Base-by-base conservation (phyloP, 2,329 filamentous ascomycete species). In the Knoxdaviesia capensis region DNA sequence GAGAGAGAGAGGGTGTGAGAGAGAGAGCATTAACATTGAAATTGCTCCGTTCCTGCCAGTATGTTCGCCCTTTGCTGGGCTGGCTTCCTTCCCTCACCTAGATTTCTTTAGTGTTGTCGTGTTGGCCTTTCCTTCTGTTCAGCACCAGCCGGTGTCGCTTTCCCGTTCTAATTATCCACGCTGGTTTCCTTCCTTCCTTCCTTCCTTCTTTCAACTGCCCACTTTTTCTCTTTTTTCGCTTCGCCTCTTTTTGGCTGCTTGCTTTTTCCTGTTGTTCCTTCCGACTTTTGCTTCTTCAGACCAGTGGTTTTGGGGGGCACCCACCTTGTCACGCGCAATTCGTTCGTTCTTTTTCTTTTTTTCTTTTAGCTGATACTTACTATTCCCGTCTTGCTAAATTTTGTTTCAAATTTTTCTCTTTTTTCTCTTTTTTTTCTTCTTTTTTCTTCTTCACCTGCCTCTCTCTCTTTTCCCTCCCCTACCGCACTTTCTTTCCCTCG, bases 301-400 rank as follows among this genome's bases (percentile, higher is more conserved):
- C 8, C 31, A 10, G 31, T 29, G n/a, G 20, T 39, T 39, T 39
- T 39, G 5, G n/a, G 33, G 31, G 38, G 30, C 31, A 39, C 38
- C 31, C 10, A 31, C 38, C 45, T 47, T 51, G 45, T 48, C 50
- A 47, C 50, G 52, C 51, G 48, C 50, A 48, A 52, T 51, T 53
- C 51, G 52, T 48, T 48, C 48, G 48, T 48, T 53, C 51, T 52
- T 49, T 47, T 53, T 53, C 52, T 53, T 53, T 53, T 52, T 53
- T 54, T 31, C 31, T 11, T 31, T 7, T 31, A 30, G 11, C 8
- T 8, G 7, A 29, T 9, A 35, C 42, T 43, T 32, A 43, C 28
- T 28, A 7, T 40, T 10, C 39, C 20, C n/a, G 10, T 33, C 39
- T 29, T 40, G 7, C 9, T 32, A 32, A n/a, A 11, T 40, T 31